Evolutionary conservation across 495 filamentous ascomycete species (phyloP).

Genomic region (Penicillium goetzii): DNA sequence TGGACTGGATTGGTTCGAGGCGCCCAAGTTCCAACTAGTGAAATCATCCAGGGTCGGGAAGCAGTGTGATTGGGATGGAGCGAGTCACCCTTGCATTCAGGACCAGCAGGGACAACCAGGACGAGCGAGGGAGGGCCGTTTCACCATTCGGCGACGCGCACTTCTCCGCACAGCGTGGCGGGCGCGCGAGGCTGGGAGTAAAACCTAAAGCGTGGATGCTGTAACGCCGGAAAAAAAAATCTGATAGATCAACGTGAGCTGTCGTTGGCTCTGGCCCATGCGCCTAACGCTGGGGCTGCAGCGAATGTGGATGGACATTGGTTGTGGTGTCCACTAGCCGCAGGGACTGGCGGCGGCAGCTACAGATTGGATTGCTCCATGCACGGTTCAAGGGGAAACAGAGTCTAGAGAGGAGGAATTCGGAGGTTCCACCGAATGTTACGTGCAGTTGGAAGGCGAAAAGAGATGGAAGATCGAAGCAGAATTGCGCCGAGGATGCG

Average conservation of each 20-base stretch:
- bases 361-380: conserved; percentile 24
- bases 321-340: background rate
- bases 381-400: conserved; percentile 13
- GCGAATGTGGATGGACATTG: conserved; percentile 22
- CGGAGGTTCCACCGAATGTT: background rate
- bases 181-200: conserved; percentile 15
- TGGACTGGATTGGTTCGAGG: conserved; percentile 11
- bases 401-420: background rate
- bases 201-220: conserved; percentile 14
- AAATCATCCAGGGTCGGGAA: conserved; percentile 1
- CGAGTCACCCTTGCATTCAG: conserved; percentile 30
- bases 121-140: conserved; percentile 19
- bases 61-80: conserved; percentile 21
- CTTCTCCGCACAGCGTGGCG: conserved; percentile 18
- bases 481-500: background rate
- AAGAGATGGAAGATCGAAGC: background rate
- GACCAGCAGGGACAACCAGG: conserved; percentile 11
- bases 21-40: conserved; percentile 5
- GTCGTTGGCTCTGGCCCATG: conserved; percentile 36
- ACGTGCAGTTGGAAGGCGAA: background rate
- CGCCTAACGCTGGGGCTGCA: conserved; percentile 25
- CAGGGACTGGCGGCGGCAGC: conserved; percentile 27
- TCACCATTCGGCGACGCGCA: conserved; percentile 28
- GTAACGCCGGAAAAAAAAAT: conserved; percentile 24
- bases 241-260: conserved; percentile 44